Evolutionary conservation across 306 rosid genomes (phyloP).

Genomic region (Begonia peltatifolia): DNA sequence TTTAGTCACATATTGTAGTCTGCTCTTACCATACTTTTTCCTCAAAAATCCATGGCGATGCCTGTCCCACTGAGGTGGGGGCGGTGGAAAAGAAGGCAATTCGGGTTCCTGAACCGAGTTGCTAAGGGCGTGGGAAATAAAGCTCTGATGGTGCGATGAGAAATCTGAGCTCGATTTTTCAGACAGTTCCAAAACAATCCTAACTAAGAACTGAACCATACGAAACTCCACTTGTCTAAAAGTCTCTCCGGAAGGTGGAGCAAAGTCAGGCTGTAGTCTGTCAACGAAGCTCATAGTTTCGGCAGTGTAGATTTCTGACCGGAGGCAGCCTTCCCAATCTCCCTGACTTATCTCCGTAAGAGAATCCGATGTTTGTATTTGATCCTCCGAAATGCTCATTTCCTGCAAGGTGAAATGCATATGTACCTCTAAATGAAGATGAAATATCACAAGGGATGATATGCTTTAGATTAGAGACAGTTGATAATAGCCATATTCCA

Average conservation of each 20-base stretch:
- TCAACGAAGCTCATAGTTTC: constrained; percentile 60
- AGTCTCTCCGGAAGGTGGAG: constrained; percentile 89
- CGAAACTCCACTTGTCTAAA: constrained; percentile 90
- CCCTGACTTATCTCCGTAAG: constrained; percentile 93
- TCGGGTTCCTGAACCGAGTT: constrained; percentile 65
- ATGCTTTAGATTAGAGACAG: too few species aligned
- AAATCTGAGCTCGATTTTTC: constrained; percentile 58
- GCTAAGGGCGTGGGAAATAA: constrained; percentile 37
- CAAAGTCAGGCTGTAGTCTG: constrained; percentile 75
- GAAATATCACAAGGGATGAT: too few species aligned
- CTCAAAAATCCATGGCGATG: constrained; percentile 58
- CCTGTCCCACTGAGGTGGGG: constrained; percentile 53
- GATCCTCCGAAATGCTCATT: constrained; percentile 51
- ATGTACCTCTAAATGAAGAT: too few species aligned
- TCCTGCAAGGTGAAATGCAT: constrained; percentile 29
- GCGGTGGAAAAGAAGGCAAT: constrained; percentile 37
- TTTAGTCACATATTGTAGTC: constrained; percentile 73
- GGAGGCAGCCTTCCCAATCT: constrained; percentile 90
- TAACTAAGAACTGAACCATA: constrained; percentile 66
- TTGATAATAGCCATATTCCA: too few species aligned
- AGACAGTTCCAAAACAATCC: constrained; percentile 50
- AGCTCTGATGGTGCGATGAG: constrained; percentile 39
- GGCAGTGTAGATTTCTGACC: constrained; percentile 72
- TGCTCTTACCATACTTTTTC: constrained; percentile 89
- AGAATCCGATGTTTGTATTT: constrained; percentile 60